phyloP scores from a whole-genome alignment of 768 basidiomycete genomes.

The Rubroboletus pulcherrimus region DNA sequence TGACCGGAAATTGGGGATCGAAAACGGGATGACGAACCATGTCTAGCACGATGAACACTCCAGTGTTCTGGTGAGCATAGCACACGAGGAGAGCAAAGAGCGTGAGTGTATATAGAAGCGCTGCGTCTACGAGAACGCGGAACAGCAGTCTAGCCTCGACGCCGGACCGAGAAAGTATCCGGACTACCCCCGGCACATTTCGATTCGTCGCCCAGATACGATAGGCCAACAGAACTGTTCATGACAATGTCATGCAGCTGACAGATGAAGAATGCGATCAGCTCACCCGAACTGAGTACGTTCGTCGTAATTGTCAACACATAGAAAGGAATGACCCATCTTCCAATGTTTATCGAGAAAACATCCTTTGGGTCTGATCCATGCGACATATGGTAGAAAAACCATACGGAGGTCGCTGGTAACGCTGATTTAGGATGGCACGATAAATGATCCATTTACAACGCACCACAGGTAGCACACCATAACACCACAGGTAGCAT shows the following conservation, averaged over 20 bases:
- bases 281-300: conserved; percentile 18
- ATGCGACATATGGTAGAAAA: conserved; percentile 2
- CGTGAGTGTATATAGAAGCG: conserved; percentile 13
- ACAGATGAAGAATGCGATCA: not conserved
- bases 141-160: conserved; percentile 8
- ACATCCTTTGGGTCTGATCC: not conserved
- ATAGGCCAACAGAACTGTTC: conserved; percentile 13
- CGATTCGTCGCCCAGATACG: conserved; percentile 16
- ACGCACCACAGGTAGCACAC: conserved; percentile 17
- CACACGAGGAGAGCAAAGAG: conserved; percentile 15
- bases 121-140: conserved; percentile 17
- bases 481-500: conserved; percentile 14
- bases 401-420: conserved; percentile 9
- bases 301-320: conserved; percentile 21
- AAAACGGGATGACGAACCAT: conserved; percentile 12
- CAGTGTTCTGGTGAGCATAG: conserved; percentile 1
- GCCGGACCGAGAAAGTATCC: conserved; percentile 5
- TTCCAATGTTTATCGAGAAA: not conserved
- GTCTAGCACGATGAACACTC: conserved; percentile 16
- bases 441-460: not conserved
- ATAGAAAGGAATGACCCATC: conserved; percentile 18
- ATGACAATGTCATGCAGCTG: not conserved
- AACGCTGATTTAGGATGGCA: not conserved
- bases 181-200: conserved; percentile 4
- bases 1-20: not conserved